Base-by-base conservation (phyloP, 768 basidiomycete species). In the Hericium erinaceus region DNA sequence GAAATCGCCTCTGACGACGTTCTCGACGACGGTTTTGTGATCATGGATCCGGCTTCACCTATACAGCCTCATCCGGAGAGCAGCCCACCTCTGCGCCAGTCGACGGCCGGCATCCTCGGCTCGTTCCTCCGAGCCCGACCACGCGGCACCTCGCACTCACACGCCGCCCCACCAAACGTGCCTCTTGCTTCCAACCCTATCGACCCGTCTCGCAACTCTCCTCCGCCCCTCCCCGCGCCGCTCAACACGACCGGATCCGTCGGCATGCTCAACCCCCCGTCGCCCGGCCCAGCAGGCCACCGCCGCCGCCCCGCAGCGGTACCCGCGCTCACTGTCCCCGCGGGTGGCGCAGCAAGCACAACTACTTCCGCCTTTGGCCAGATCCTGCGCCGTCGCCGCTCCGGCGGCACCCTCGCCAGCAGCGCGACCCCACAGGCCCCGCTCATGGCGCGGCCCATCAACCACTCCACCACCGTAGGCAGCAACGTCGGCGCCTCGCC, bases 41-140 rank as follows among this genome's bases (percentile, higher is more conserved):
- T 33, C 33, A 33, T 33, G 33, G 33, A 33, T 6, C 33, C 33
- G 9, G 7, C 7, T 33, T 33, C 33, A 33, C 33, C 33, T 33
- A 33, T 33, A 33, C 33, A 33, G 8, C 33, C 20, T 10, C 49
- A 26, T n/a, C 24, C 20, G 28, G 10, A 24, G 49, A 51, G 73
- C 33, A 40, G 24, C 28, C 67, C 70, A 40, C 67, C 71, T 40
- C 69, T 77, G 38, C 76, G 86, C 57, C 75, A 81, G 57, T 83
- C 83, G 20, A 46, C 44, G 16, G 20, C 44, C 20, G 44, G 44
- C 59, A 87, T 90, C 68, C 77, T 90, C 50, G 82, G 85, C 58
- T 83, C 83, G 54, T 82, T 89, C 69, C 76, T 90, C 59, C 82
- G 87, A 58, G 81, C 80, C 49, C 75, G 87, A 60, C 85, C 85